Evolutionary conservation across 2,329 filamentous ascomycete species (phyloP).

Genomic region (Shiraia sp.): DNA sequence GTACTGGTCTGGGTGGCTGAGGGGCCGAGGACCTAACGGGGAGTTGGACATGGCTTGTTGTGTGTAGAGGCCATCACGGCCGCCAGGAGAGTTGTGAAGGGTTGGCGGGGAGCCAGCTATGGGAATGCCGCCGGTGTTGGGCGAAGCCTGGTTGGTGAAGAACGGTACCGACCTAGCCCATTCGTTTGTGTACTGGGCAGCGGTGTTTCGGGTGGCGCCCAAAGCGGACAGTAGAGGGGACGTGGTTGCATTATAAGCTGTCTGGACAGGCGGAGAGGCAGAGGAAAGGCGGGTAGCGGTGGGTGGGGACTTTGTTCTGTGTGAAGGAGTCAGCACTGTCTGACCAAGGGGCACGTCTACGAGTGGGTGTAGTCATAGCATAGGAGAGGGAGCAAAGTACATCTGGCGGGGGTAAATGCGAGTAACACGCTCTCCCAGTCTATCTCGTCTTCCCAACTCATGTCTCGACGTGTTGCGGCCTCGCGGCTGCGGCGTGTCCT

Average conservation of each 20-base stretch:
- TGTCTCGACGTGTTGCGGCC: conserved; percentile 44
- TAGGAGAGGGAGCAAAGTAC: conserved; percentile 30
- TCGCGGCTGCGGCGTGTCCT: conserved; percentile 40
- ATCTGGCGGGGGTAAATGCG: conserved; percentile 47
- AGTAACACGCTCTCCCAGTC: conserved; percentile 42
- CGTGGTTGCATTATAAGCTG: conserved; percentile 43
- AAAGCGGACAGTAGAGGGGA: conserved; percentile 46
- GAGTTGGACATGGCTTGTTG: conserved; percentile 48
- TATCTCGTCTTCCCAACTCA: conserved; percentile 49
- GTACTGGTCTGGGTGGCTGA: conserved; percentile 54
- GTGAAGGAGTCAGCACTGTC: conserved; percentile 11
- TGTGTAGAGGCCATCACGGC: conserved; percentile 34
- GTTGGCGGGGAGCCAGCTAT: conserved; percentile 52
- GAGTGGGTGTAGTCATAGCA: no score
- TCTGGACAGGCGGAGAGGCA: conserved; percentile 32
- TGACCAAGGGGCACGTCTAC: no score
- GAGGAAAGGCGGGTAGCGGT: conserved; percentile 41
- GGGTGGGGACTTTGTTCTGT: conserved; percentile 44
- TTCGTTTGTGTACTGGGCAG: conserved; percentile 48
- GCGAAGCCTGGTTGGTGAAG: conserved; percentile 48
- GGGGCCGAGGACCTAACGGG: conserved; percentile 39
- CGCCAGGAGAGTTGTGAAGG: conserved; percentile 39
- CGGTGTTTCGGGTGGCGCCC: conserved; percentile 41
- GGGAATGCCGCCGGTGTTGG: conserved; percentile 45
- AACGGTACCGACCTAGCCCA: conserved; percentile 52